These are phyloP conservation scores for Paramecium primaurelia DNA, from an alignment of 73 alveolate genomes.

Conservation along the genomic window DNA sequence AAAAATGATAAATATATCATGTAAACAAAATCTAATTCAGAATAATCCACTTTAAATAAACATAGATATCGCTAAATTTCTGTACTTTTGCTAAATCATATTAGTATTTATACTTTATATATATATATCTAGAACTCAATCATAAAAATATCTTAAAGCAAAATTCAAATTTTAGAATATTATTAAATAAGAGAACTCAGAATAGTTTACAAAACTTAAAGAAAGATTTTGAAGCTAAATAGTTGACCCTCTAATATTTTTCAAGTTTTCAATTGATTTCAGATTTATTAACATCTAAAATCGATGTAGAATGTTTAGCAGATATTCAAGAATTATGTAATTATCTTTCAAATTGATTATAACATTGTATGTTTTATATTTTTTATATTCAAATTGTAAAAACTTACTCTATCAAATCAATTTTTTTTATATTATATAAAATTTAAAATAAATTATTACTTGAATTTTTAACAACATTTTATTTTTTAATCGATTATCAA, in stretches of 20 bases:
- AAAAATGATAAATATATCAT: neutral
- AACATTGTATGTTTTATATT: too few species aligned
- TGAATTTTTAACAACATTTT: too few species aligned
- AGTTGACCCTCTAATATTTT: neutral
- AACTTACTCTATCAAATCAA: neutral
- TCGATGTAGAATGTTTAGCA: neutral
- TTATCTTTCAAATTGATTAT: neutral
- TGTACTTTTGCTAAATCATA: neutral
- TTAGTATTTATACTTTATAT: neutral
- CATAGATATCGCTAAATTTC: neutral
- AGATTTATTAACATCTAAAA: neutral
- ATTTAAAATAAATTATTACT: too few species aligned
- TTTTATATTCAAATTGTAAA: too few species aligned
- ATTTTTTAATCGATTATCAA: too few species aligned
- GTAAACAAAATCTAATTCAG: neutral
- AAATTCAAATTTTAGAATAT: neutral
- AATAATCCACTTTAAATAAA: neutral
- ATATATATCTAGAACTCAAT: neutral
- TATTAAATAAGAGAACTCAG: neutral
- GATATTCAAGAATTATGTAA: neutral
- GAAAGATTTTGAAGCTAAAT: neutral
- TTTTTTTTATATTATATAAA: too few species aligned
- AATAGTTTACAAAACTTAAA: neutral
- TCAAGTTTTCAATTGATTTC: neutral
- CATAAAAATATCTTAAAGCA: neutral